Evolutionary conservation across 768 basidiomycete species (phyloP), one percentile per base, ranked within the genome.

Genomic region (Saitozyma sp.): DNA sequence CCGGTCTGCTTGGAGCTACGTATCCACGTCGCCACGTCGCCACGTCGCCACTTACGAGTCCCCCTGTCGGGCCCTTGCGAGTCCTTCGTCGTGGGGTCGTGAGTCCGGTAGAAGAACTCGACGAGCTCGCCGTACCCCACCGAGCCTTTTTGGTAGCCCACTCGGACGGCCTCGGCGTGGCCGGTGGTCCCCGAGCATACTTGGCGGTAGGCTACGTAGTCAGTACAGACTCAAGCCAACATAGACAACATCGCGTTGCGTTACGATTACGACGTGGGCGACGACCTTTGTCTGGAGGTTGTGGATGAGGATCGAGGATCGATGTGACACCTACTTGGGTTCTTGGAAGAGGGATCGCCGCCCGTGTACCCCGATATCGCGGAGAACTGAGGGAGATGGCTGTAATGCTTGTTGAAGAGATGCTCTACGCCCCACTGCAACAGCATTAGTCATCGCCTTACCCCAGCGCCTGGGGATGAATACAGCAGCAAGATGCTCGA

Each of bases 41-140:
- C 29, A 29, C 29, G 29, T 29, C 2, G 29, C 29, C 40, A 76
- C 80, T 65, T 46, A 92, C 91, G 92, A 38, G 86, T 86, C 17
- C 93, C 92, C 3, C 73, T 74, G 71, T 95, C 92, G 1, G 71
- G 83, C 38, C 92, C 92, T 76, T 95, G 92, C 13, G 83, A 81
- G 78, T 95, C 87, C 59, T 84, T 73, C 0, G 90, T 90, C 48
- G 92, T 95, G 3, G 94, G 91, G 68, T 96, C 93, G 71, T 97
- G 94, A 0, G 90, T 91, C 51, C 95, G 85, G 79, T 92, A 95
- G 81, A 95, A 95, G 83, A 93, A 94, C 79, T 95, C 92, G 88
- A 94, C 91, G 41, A 97, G 86, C 76, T 95, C 88, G 8, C 82
- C 90, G 70, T 95, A 98, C 13, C 83, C 83, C 37, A 97, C 86